phyloP scores from a whole-genome alignment of 257 asterid genomes.

The Solanum paucissectum region DNA sequence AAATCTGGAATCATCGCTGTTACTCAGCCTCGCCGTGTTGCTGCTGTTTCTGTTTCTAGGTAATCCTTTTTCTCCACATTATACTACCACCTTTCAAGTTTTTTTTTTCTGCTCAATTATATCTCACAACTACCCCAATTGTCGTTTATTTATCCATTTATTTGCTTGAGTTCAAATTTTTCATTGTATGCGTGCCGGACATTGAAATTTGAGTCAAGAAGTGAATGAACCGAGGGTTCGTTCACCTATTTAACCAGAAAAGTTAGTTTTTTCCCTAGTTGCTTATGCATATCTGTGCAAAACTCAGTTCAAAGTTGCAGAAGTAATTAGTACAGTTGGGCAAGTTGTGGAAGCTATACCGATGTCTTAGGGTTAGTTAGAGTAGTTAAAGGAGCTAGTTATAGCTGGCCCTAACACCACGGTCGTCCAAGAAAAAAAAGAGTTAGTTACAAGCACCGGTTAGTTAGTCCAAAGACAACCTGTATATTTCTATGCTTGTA shows the following conservation, averaged over 20 bases:
- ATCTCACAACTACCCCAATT: too few species aligned
- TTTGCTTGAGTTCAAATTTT: too few species aligned
- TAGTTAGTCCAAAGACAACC: neutral
- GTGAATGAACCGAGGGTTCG: too few species aligned
- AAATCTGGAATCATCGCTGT: constrained; percentile 70
- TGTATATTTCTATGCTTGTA: neutral
- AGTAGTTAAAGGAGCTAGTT: neutral
- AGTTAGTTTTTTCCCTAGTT: neutral
- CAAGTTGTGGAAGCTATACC: neutral
- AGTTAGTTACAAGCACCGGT: neutral
- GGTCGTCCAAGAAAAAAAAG: neutral
- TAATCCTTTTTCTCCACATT: neutral
- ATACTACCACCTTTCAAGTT: neutral
- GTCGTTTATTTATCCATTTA: too few species aligned
- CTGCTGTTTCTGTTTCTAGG: constrained; percentile 91
- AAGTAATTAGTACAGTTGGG: neutral
- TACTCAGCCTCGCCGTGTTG: constrained; percentile 97
- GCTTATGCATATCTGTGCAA: neutral
- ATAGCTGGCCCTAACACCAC: neutral
- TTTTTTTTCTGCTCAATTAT: too few species aligned
- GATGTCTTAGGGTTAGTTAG: neutral
- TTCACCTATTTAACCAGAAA: too few species aligned
- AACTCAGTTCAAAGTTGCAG: neutral
- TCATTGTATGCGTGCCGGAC: too few species aligned
- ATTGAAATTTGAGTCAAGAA: too few species aligned